phyloP scores from a whole-genome alignment of 805 yeast species.

The Lachancea cidri region DNA sequence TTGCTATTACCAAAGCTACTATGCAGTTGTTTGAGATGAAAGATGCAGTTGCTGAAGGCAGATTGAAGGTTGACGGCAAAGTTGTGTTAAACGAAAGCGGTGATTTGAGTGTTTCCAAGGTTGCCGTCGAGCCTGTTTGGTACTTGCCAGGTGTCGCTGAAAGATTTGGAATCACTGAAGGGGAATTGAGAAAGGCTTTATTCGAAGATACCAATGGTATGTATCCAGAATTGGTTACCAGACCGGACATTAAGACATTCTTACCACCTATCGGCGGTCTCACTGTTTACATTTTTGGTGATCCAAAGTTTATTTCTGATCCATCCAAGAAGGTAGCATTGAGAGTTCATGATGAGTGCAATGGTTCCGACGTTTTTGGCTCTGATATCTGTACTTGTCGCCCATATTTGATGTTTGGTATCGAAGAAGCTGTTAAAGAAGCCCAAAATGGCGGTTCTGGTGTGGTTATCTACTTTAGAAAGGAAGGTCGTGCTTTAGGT shows the following conservation, averaged over 20 bases:
- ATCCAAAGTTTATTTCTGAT: constrained; percentile 50
- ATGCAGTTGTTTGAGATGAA: constrained; percentile 55
- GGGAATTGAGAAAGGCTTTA: constrained; percentile 50
- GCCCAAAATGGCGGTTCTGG: constrained; percentile 66
- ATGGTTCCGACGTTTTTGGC: constrained; percentile 66
- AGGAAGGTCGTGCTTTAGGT: constrained; percentile 66
- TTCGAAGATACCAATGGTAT: constrained; percentile 69
- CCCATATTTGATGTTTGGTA: constrained; percentile 61
- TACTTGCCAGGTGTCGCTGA: constrained; percentile 64
- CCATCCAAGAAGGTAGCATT: constrained; percentile 48
- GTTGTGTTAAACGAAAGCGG: constrained; percentile 55
- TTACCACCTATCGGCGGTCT: constrained; percentile 67
- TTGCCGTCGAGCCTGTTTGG: constrained; percentile 72
- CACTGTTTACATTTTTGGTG: constrained; percentile 62
- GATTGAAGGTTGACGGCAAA: constrained; percentile 53
- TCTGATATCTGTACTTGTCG: constrained; percentile 67
- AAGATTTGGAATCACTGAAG: constrained; percentile 53
- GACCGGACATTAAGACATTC: constrained; percentile 62
- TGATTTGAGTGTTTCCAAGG: constrained; percentile 56
- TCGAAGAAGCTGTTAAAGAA: constrained; percentile 61
- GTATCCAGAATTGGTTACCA: constrained; percentile 63
- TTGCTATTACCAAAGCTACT: constrained; percentile 62
- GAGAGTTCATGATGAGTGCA: constrained; percentile 65
- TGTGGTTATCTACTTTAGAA: constrained; percentile 58
- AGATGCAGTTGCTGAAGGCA: constrained; percentile 50